Evolutionary conservation across 805 yeast genomes (phyloP).

Genomic region (Wickerhamiella allomyrinae): DNA sequence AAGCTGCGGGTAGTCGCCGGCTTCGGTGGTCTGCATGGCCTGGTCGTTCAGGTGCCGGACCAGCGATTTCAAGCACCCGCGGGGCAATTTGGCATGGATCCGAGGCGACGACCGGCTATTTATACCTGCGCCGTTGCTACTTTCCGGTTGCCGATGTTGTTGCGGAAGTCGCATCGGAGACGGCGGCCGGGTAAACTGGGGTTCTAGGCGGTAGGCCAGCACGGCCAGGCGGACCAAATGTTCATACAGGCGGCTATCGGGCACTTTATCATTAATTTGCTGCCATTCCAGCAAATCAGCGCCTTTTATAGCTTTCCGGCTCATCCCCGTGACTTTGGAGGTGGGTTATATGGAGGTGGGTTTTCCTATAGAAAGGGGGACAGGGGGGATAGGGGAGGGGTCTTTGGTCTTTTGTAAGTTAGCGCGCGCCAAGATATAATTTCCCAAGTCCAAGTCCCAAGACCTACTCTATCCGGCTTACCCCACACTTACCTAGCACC

Average conservation of each 20-base stretch:
- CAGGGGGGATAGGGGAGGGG: too few species aligned
- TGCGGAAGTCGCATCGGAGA: background rate
- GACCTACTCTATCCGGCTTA: too few species aligned
- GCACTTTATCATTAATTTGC: constrained; percentile 7
- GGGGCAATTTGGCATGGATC: constrained; percentile 19
- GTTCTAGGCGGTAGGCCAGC: constrained; percentile 49
- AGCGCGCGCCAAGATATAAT: too few species aligned
- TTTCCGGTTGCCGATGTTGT: background rate
- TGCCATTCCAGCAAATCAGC: constrained; percentile 3
- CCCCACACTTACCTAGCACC: background rate
- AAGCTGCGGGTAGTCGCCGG: constrained; percentile 29
- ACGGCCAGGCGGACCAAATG: constrained; percentile 41
- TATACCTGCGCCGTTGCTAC: background rate
- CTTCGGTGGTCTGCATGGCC: constrained; percentile 23
- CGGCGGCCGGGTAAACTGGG: constrained; percentile 23
- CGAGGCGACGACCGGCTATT: constrained; percentile 5
- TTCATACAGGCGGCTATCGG: constrained; percentile 30
- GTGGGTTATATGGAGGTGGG: too few species aligned
- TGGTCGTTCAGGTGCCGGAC: constrained; percentile 23
- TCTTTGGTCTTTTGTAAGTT: too few species aligned
- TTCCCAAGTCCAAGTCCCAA: too few species aligned
- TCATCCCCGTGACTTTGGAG: too few species aligned
- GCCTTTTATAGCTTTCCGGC: background rate
- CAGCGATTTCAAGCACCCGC: constrained; percentile 21
- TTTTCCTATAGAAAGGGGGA: too few species aligned